Percentiles rank a stretch among this genome's conserved stretches.
phyloP scores from a whole-genome alignment of 192 early-diverging fungal genomes.

The Coemansia pectinata region DNA sequence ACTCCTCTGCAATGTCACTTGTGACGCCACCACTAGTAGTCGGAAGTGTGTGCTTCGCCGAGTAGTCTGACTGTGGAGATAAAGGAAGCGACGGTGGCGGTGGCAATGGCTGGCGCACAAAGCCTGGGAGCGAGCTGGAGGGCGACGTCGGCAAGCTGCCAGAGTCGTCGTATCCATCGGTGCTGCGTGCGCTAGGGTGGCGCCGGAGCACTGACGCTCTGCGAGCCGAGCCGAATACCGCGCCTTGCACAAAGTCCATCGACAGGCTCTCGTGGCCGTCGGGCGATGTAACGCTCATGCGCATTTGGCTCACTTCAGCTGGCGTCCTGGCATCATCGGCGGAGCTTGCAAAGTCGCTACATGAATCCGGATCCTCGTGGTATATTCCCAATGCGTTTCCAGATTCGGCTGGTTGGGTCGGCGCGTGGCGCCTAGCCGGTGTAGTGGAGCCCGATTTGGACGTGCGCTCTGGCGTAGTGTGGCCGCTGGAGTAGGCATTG shows the following conservation, averaged over 20 bases:
- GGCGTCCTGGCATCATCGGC: not conserved
- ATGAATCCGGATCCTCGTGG: conserved; percentile 1
- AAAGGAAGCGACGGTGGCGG: conserved; percentile 26
- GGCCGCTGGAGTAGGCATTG: not conserved
- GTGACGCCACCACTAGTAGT: not conserved
- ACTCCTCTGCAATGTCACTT: not conserved
- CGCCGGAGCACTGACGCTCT: conserved; percentile 37
- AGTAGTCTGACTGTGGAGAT: not conserved
- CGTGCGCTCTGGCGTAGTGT: not conserved
- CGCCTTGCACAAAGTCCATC: conserved; percentile 51
- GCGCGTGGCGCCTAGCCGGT: conserved; percentile 18
- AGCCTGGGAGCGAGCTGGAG: conserved; percentile 25
- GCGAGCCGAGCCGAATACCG: conserved; percentile 51
- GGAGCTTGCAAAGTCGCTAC: not conserved
- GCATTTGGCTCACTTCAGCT: conserved; percentile 12
- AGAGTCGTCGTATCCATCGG: conserved; percentile 7
- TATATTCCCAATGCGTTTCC: conserved; percentile 28
- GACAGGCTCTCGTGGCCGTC: conserved; percentile 54
- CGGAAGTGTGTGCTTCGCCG: not conserved
- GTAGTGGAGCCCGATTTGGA: conserved; percentile 5
- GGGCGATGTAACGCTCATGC: conserved; percentile 40
- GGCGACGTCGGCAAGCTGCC: conserved; percentile 6
- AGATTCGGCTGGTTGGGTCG: not conserved
- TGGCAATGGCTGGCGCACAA: conserved; percentile 41
- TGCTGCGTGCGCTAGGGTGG: conserved; percentile 31